Evolutionary conservation across 2,329 filamentous ascomycete species (phyloP).

Genomic region (Alternaria ethzedia): DNA sequence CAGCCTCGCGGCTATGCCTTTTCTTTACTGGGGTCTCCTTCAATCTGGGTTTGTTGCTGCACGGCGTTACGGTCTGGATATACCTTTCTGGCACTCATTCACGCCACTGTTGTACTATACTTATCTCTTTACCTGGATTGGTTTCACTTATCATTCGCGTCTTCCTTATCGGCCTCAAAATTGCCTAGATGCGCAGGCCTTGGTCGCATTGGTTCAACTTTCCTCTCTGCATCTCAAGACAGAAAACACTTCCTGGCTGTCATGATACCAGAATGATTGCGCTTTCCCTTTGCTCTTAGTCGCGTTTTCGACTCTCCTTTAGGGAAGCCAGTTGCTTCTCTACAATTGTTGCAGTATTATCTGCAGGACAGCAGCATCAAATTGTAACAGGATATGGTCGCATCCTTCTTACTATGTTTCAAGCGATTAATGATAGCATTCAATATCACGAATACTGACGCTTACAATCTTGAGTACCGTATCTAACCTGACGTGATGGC

Average conservation of each 20-base stretch:
- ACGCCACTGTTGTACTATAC: conserved; percentile 1
- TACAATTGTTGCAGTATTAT: not conserved
- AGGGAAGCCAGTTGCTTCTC: not conserved
- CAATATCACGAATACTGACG: not conserved
- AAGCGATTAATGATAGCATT: not conserved
- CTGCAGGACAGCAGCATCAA: not conserved
- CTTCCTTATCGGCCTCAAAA: not conserved
- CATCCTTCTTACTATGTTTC: not conserved
- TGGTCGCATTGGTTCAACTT: not conserved
- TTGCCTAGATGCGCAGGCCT: not conserved
- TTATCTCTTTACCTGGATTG: not conserved
- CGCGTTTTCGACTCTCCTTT: not conserved
- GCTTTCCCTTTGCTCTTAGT: not conserved
- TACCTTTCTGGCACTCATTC: not conserved
- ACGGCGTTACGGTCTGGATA: not conserved
- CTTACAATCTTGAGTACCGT: not conserved
- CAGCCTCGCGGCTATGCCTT: conserved; percentile 5
- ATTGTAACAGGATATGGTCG: not conserved
- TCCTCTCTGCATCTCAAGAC: not conserved
- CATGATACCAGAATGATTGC: not conserved
- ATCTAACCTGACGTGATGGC: not conserved
- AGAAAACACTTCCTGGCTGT: not conserved
- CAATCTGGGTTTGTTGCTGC: not conserved
- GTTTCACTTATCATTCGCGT: not conserved
- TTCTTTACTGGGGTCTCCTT: not conserved